Percentiles rank a stretch among this genome's conserved stretches.
Conservation (phyloP, 2,329 filamentous ascomycete genomes). For the Calonectria leucothoes region DNA sequence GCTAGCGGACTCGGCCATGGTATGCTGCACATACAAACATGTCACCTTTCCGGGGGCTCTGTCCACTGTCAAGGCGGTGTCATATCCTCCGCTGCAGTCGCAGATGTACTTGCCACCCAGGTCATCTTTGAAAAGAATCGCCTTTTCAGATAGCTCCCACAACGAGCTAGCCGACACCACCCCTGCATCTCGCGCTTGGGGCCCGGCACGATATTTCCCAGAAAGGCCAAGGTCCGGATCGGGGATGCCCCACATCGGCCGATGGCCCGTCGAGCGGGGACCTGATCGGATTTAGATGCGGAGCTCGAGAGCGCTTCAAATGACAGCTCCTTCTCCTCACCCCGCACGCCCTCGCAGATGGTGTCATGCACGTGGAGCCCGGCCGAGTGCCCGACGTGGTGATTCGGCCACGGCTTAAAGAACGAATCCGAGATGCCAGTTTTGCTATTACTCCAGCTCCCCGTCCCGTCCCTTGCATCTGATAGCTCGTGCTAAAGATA, state of each 20-base stretch:
- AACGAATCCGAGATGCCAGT: neutral
- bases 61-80: neutral
- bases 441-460: constrained; percentile 1
- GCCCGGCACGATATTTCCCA: constrained; percentile 7
- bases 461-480: neutral
- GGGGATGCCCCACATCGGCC: constrained; percentile 20
- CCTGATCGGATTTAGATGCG: neutral
- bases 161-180: neutral
- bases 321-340: neutral
- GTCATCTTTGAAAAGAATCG: neutral
- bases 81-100: neutral
- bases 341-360: neutral
- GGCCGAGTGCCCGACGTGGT: constrained; percentile 19
- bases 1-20: constrained; percentile 20
- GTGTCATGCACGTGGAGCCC: constrained; percentile 2
- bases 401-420: constrained; percentile 9
- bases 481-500: neutral
- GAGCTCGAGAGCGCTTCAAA: neutral
- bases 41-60: neutral
- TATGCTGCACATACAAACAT: neutral
- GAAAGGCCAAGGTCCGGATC: constrained; percentile 3
- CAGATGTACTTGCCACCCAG: neutral
- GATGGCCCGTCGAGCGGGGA: constrained; percentile 10
- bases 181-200: neutral
- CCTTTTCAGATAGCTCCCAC: constrained; percentile 4